A percentile compares a stretch with the other conserved stretches of the same genome.
phyloP scores from a whole-genome alignment of 108 stramenopile species.

The Nitzschia sp. region DNA sequence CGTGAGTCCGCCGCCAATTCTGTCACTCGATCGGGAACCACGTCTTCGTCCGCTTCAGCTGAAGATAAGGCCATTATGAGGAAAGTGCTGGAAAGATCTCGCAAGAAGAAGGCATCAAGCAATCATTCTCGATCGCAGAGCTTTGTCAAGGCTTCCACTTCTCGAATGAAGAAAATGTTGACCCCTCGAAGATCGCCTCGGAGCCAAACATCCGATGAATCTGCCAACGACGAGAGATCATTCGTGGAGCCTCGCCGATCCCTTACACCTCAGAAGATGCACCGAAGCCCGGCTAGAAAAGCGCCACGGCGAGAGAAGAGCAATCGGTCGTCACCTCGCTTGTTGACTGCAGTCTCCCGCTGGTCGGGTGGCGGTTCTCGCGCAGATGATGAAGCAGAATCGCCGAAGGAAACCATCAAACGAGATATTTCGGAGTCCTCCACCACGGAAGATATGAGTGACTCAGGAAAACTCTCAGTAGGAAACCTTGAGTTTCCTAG shows the following conservation, averaged over 20 bases:
- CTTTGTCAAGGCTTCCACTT: slow-evolving; percentile 10
- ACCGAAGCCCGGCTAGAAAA: not conserved
- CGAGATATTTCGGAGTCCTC: not conserved
- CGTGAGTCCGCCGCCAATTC: not conserved
- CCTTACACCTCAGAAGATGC: not conserved
- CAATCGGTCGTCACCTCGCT: not conserved
- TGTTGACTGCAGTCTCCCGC: not conserved
- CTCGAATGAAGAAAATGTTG: slow-evolving; percentile 9
- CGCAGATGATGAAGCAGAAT: slow-evolving; percentile 13
- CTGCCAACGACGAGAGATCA: slow-evolving; percentile 4
- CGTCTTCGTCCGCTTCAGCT: not conserved
- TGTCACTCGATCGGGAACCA: not conserved
- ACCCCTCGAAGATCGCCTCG: slow-evolving; percentile 3
- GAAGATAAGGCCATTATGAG: slow-evolving; percentile 30
- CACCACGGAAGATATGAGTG: not conserved
- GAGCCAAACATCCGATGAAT: not conserved
- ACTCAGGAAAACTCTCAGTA: not conserved
- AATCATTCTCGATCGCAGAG: slow-evolving; percentile 5
- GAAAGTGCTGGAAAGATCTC: slow-evolving; percentile 24
- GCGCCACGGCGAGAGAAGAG: not conserved
- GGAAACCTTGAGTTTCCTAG: not conserved
- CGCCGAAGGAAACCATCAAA: not conserved
- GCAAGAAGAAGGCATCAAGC: slow-evolving; percentile 11
- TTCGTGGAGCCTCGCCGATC: not conserved
- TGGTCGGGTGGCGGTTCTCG: slow-evolving; percentile 8